These are phyloP conservation scores for Rubia balearica DNA, from an alignment of 305 asterid genomes.

Conservation along the genomic window DNA sequence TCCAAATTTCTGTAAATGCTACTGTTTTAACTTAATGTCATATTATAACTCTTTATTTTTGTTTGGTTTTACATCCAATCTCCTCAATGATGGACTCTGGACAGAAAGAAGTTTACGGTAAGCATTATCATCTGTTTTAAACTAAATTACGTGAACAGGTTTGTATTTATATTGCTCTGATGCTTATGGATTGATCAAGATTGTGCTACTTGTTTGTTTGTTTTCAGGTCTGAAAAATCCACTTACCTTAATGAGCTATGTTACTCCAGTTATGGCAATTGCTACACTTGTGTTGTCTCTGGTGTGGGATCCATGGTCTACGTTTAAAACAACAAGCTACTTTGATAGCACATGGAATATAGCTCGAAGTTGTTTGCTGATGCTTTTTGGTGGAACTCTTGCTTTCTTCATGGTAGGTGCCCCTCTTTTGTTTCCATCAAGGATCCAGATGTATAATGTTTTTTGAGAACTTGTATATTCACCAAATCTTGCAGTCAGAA, in stretches of 20 bases:
- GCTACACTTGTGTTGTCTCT: constrained; percentile 82
- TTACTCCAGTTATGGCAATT: constrained; percentile 92
- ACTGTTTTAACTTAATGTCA: constrained; percentile 8
- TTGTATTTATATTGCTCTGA: not conserved
- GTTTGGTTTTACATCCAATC: constrained; percentile 22
- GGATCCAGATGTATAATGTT: not conserved
- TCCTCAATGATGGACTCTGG: constrained; percentile 35
- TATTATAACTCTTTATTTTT: constrained; percentile 19
- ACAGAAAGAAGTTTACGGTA: constrained; percentile 97
- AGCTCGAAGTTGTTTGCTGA: constrained; percentile 71
- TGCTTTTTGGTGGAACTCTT: constrained; percentile 94
- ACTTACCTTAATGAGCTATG: constrained; percentile 90
- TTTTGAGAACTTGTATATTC: not conserved
- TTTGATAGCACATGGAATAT: constrained; percentile 87
- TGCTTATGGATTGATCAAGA: not conserved
- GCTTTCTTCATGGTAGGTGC: constrained; percentile 94
- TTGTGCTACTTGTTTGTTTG: constrained; percentile 6
- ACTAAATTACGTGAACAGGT: not conserved
- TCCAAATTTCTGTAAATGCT: not conserved
- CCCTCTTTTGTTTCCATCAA: not conserved
- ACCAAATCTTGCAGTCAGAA: not conserved
- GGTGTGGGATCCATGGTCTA: constrained; percentile 85
- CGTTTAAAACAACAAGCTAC: constrained; percentile 54
- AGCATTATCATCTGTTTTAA: constrained; percentile 27
- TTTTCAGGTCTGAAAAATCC: constrained; percentile 90